Evolutionary conservation across 164 flowering plant species (phyloP).

Genomic region (Cinnamomum chago): DNA sequence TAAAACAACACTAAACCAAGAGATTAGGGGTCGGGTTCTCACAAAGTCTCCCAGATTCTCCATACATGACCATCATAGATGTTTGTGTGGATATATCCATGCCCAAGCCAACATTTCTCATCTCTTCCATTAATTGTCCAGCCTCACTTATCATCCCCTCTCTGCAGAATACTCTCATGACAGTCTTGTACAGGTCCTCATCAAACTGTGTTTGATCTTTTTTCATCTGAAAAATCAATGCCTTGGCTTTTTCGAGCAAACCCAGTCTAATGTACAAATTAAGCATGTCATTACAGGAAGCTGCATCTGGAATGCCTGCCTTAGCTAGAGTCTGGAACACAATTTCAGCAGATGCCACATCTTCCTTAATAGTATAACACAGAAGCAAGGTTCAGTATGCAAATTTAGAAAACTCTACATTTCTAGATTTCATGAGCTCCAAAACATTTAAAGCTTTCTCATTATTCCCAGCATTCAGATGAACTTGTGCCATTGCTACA

Average conservation of each 20-base stretch:
- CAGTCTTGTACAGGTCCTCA: constrained; percentile 57
- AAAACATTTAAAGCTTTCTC: constrained; percentile 55
- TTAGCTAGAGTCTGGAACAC: constrained; percentile 63
- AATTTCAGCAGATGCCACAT: constrained; percentile 63
- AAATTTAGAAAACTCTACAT: constrained; percentile 65
- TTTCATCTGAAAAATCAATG: constrained; percentile 47
- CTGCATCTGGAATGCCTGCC: constrained; percentile 61
- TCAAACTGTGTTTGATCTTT: constrained; percentile 56
- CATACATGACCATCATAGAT: constrained; percentile 31
- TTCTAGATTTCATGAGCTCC: constrained; percentile 62
- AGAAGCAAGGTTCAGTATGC: constrained; percentile 55
- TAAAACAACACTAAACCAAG: too few relatives aligned
- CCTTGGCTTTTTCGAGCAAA: constrained; percentile 57
- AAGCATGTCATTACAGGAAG: constrained; percentile 63
- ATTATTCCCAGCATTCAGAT: constrained; percentile 52
- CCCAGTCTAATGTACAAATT: constrained; percentile 54
- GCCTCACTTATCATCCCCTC: constrained; percentile 63
- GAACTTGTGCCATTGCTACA: constrained; percentile 86
- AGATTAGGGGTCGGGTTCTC: too few relatives aligned
- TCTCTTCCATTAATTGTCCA: constrained; percentile 48
- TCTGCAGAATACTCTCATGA: constrained; percentile 57
- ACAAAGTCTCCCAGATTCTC: constrained; percentile 23
- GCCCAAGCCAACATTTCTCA: constrained; percentile 23
- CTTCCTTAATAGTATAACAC: constrained; percentile 61
- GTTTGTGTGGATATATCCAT: constrained; percentile 40